A percentile compares a stretch with the other conserved stretches of the same genome.
Conservation (phyloP, 2,329 filamentous ascomycete species). For the Leptosphaerulina australis region DNA sequence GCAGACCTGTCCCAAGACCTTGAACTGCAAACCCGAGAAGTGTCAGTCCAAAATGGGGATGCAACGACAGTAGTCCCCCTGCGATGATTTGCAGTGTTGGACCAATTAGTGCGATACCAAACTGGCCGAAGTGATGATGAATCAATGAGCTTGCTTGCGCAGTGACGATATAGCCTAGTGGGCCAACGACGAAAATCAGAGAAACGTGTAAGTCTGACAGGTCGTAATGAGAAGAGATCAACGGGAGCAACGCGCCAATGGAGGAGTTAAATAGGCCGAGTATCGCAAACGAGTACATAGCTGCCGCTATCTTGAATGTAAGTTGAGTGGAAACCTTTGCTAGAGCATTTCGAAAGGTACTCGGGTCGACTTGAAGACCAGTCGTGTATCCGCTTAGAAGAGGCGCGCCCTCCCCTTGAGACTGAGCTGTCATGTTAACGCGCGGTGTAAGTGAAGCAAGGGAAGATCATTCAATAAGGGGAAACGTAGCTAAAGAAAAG, state of each 20-base stretch:
- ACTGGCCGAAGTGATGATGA: slow-evolving; percentile 52
- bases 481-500: neutral
- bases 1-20: slow-evolving; percentile 49
- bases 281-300: slow-evolving; percentile 64
- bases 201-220: slow-evolving; percentile 54
- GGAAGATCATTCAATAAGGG: too few relatives aligned
- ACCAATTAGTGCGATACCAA: slow-evolving; percentile 51
- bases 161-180: slow-evolving; percentile 54
- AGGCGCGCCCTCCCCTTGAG: slow-evolving; percentile 6
- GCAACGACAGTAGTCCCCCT: slow-evolving; percentile 34
- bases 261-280: slow-evolving; percentile 53
- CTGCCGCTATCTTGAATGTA: slow-evolving; percentile 54
- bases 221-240: slow-evolving; percentile 50
- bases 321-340: neutral
- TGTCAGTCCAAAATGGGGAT: slow-evolving; percentile 43
- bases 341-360: neutral
- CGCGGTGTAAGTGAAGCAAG: too few relatives aligned
- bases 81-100: slow-evolving; percentile 48
- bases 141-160: slow-evolving; percentile 50
- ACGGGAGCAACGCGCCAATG: slow-evolving; percentile 46
- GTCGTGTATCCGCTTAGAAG: neutral
- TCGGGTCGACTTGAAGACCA: neutral
- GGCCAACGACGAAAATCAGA: slow-evolving; percentile 52
- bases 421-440: neutral
- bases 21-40: slow-evolving; percentile 42